A percentile compares a stretch with the other conserved stretches of the same genome.
Evolutionary conservation across 139 green algal species (phyloP).

Genomic region (Pleodorina starrii): DNA sequence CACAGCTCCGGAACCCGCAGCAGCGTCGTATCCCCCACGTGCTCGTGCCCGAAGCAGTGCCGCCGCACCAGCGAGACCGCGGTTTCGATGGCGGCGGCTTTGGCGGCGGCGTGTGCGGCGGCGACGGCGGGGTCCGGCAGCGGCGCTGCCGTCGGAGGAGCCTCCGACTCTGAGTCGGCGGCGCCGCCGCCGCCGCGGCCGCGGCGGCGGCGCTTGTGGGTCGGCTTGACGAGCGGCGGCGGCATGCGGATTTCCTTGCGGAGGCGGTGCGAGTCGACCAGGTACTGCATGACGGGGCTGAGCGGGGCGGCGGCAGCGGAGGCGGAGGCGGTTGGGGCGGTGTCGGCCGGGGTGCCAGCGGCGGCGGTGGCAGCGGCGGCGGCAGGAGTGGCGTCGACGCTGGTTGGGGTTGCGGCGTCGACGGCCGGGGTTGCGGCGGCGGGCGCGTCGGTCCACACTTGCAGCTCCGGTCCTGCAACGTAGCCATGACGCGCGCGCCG

Average conservation of each 20-base stretch:
- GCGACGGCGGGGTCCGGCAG: neutral
- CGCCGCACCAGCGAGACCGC: slow-evolving; percentile 23
- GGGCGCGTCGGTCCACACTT: neutral
- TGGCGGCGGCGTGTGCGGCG: neutral
- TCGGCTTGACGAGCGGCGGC: neutral
- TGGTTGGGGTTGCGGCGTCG: neutral
- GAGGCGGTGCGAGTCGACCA: slow-evolving; percentile 26
- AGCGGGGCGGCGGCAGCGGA: neutral
- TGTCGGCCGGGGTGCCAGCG: neutral
- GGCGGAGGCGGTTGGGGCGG: neutral
- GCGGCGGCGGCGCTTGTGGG: neutral
- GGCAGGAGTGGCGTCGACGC: neutral
- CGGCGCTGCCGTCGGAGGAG: neutral
- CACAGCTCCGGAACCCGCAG: slow-evolving; percentile 29
- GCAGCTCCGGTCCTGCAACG: too few relatives aligned
- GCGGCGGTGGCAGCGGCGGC: too few relatives aligned
- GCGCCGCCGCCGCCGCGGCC: neutral
- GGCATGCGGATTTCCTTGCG: slow-evolving; percentile 38
- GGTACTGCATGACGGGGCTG: slow-evolving; percentile 38
- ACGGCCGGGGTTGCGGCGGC: neutral
- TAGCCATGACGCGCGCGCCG: too few relatives aligned
- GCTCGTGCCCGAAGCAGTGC: slow-evolving; percentile 50
- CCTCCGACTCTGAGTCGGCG: too few relatives aligned
- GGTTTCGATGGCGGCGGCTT: neutral
- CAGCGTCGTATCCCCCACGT: slow-evolving; percentile 40